phyloP scores from a whole-genome alignment of 257 asterid species.

The Jacaranda copaia region DNA sequence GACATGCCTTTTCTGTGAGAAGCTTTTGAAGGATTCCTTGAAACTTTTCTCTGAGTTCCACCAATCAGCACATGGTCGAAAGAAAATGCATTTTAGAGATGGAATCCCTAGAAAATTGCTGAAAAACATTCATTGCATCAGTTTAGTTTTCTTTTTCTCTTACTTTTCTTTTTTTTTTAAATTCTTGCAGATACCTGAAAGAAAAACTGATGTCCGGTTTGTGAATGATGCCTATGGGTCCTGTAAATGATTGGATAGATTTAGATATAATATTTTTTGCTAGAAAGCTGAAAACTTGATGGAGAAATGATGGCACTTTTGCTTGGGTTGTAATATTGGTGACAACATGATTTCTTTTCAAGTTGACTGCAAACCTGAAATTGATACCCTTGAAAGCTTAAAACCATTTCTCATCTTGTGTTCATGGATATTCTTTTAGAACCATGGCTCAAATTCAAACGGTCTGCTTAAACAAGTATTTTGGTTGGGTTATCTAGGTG shows the following conservation, averaged over 20 bases:
- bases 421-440: neutral
- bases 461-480: neutral
- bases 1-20: no score
- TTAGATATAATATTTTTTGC: neutral
- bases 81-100: no score
- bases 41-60: no score
- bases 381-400: neutral
- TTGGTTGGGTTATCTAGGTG: neutral
- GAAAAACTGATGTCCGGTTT: neutral
- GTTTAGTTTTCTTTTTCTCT: no score
- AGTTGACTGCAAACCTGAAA: slow-evolving; percentile 18
- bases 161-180: neutral
- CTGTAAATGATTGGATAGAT: neutral
- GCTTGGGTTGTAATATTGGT: neutral
- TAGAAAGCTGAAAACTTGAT: slow-evolving; percentile 6
- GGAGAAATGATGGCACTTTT: neutral
- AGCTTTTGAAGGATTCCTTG: no score
- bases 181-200: neutral
- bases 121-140: no score
- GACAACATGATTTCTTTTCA: neutral
- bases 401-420: neutral
- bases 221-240: neutral
- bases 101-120: no score
- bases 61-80: no score
- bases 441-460: slow-evolving; percentile 4